A percentile compares a stretch with the other conserved stretches of the same genome.
These are phyloP conservation scores for Rhododendron henanense DNA, from an alignment of 148 eudicot genomes.

Conservation along the genomic window DNA sequence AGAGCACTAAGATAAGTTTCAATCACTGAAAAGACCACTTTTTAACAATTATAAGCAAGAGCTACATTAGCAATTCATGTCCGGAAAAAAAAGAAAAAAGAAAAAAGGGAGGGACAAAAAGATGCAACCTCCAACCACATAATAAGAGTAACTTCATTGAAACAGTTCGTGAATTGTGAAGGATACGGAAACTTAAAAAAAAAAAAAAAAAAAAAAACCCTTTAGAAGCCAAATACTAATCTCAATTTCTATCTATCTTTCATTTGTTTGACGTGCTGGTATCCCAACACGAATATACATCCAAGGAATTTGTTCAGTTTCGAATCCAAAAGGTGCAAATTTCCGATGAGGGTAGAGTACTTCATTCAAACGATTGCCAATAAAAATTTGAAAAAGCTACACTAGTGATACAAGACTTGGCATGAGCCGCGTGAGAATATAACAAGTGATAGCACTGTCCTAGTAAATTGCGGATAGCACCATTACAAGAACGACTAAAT, in stretches of 20 bases:
- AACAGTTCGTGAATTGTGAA: background rate
- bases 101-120: background rate
- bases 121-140: background rate
- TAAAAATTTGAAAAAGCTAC: background rate
- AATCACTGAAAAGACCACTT: background rate
- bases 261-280: background rate
- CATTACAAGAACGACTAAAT: background rate
- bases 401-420: background rate
- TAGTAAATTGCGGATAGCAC: background rate
- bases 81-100: too few relatives aligned
- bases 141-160: background rate
- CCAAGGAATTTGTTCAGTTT: background rate
- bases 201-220: background rate
- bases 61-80: background rate
- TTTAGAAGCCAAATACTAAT: too few relatives aligned
- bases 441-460: background rate
- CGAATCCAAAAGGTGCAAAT: background rate
- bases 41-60: background rate
- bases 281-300: background rate
- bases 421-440: background rate
- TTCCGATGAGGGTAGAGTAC: background rate
- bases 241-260: background rate
- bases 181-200: background rate
- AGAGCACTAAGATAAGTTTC: background rate
- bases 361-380: background rate